Conservation (phyloP, 1,139 yeast species). For the Pichia sp. region DNA sequence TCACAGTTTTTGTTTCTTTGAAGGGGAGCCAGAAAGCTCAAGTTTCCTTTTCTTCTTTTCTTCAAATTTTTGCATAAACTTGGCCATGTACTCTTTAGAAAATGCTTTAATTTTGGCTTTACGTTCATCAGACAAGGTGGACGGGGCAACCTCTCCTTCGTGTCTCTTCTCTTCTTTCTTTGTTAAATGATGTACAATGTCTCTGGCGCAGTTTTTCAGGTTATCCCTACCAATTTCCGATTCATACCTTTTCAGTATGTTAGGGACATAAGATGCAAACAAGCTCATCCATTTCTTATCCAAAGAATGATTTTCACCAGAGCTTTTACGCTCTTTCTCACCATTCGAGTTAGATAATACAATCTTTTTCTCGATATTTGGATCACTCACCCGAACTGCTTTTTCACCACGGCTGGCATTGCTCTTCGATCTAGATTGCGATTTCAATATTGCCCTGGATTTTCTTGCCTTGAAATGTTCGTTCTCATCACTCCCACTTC, state of each 20-base stretch:
- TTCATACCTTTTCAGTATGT: constrained; percentile 64
- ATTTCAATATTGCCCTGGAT: not conserved
- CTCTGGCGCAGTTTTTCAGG: constrained; percentile 74
- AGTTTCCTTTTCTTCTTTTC: constrained; percentile 31
- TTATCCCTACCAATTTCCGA: constrained; percentile 65
- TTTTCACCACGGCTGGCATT: not conserved
- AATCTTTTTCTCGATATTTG: not conserved
- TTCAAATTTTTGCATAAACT: constrained; percentile 53
- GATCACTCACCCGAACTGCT: not conserved
- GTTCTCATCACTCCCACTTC: not conserved
- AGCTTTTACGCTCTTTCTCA: not conserved
- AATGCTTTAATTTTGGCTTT: constrained; percentile 64
- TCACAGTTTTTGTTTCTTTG: constrained; percentile 14
- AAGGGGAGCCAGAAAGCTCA: not conserved
- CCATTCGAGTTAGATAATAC: constrained; percentile 8
- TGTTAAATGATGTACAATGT: constrained; percentile 59
- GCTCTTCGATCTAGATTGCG: constrained; percentile 22
- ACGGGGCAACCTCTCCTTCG: constrained; percentile 40
- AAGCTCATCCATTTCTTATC: constrained; percentile 50
- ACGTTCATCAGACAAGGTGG: constrained; percentile 58
- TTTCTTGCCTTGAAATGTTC: not conserved
- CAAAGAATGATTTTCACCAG: not conserved
- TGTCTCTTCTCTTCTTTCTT: constrained; percentile 57
- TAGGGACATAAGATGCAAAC: constrained; percentile 78
- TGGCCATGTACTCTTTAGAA: constrained; percentile 66